Evolutionary conservation across 2,329 filamentous ascomycete genomes (phyloP), one percentile per base, ranked within the genome.

Genomic region (Torrubiella hemipterigena): DNA sequence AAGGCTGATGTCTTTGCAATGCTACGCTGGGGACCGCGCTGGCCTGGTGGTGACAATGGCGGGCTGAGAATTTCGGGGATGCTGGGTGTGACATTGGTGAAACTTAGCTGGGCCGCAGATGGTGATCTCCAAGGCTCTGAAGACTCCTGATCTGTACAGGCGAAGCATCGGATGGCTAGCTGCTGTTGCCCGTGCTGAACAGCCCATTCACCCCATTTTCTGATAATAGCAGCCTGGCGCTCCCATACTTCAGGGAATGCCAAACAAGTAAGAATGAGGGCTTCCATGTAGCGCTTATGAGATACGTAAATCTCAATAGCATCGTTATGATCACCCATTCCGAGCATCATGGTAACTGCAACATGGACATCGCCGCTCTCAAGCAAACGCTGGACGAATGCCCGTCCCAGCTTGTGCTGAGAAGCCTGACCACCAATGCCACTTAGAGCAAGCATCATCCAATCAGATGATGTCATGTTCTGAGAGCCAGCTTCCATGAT

Each of bases 281-380:
- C 89, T 57, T 98, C 91, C 79, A 98, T 82, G 51, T 80, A 93
- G 46, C 79, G 78, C 52, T 80, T 85, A 41, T 91, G 85, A 9
- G 87, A 94, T 19, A 94, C 75, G 46, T 98, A 98, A 18, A 95
- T 81, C 54, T 98, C 91, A 37, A 98, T 87, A 1, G 91, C 91
- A 51, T 98, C 89, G 41, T 93, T 89, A 44, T 83, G 68, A 49
- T 96, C 89, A 3, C 87, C 87, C 55, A 98, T 76, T 11, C 87
- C 86, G 20, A 98, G 75, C 54, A 98, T 75, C 39, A 96, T 89
- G 1, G 89, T 89, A 13, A 86, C 87, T 5, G 91, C 86, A 1
- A 85, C 85, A 49, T 98, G 87, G 3, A 95, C 65, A 45, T 98
- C 91, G 17, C 85, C 86, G 40, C 79, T 83, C 52, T 93, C 86